phyloP scores from a whole-genome alignment of 768 basidiomycete species.

The Mycena epipterygia region DNA sequence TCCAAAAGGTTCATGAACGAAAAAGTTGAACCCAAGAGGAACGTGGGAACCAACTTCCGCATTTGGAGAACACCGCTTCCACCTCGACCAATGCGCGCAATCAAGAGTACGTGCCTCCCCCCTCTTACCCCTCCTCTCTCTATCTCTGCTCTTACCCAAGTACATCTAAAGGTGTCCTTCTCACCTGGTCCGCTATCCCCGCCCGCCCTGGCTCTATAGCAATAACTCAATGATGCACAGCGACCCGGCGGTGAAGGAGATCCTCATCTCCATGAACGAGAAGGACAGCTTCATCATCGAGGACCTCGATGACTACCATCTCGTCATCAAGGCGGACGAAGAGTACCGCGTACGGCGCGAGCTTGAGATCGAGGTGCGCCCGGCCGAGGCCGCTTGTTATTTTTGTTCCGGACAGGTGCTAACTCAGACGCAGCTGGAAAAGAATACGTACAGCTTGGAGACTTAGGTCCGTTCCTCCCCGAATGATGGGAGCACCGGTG shows the following conservation, averaged over 20 bases:
- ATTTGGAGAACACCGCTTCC: too few species aligned
- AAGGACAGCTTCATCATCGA: conserved; percentile 86
- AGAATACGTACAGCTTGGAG: conserved; percentile 87
- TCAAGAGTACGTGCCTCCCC: conserved; percentile 1
- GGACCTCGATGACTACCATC: conserved; percentile 86
- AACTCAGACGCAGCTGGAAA: conserved; percentile 72
- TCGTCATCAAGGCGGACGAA: conserved; percentile 87
- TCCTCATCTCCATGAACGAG: conserved; percentile 86
- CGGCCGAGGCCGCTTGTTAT: too few species aligned
- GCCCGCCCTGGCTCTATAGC: too few species aligned
- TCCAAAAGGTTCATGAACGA: too few species aligned
- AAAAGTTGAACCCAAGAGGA: too few species aligned
- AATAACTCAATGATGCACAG: too few species aligned
- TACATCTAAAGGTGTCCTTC: conserved; percentile 19
- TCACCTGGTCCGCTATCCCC: conserved; percentile 23
- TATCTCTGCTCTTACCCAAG: not conserved
- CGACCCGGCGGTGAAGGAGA: conserved; percentile 92
- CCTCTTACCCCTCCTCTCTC: too few species aligned
- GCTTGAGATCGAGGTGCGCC: conserved; percentile 81
- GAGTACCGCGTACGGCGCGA: conserved; percentile 80
- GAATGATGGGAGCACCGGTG: too few species aligned
- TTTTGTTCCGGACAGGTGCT: conserved; percentile 7
- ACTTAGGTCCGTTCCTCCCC: too few species aligned
- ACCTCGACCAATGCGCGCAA: conserved; percentile 23
- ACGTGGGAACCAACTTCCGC: too few species aligned